Conservation (phyloP, 2,329 filamentous ascomycete species). For the Arthrinium phaeospermum region DNA sequence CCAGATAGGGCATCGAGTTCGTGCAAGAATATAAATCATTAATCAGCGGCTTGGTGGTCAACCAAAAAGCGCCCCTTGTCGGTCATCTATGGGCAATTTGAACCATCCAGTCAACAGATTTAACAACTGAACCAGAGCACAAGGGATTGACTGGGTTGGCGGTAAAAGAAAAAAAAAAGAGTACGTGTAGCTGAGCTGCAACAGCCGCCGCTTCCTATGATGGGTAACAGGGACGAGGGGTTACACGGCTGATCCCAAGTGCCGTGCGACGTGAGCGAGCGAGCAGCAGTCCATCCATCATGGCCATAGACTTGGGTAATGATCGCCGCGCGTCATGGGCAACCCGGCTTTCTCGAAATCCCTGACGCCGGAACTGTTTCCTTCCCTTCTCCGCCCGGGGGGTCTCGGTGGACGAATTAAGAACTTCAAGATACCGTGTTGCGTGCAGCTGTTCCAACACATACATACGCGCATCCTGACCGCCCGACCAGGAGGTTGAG, state of each 20-base stretch:
- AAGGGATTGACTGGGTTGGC: background rate
- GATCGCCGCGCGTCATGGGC: background rate
- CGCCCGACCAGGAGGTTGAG: background rate
- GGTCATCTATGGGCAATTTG: background rate
- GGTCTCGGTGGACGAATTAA: background rate
- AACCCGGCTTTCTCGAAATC: background rate
- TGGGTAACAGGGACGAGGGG: slow-evolving; percentile 1
- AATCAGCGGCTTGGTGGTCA: background rate
- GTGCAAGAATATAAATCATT: background rate
- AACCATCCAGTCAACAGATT: background rate
- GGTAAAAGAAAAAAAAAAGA: background rate
- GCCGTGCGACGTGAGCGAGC: background rate
- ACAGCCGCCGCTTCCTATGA: background rate
- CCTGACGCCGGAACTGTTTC: background rate
- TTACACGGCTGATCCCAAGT: slow-evolving; percentile 1
- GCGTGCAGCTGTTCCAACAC: background rate
- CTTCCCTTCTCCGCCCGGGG: background rate
- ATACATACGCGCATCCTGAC: background rate
- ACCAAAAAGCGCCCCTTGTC: background rate
- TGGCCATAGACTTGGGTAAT: background rate
- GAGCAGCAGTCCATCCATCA: background rate
- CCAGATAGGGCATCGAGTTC: background rate
- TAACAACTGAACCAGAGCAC: background rate
- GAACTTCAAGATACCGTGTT: background rate
- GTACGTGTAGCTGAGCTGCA: background rate